These are phyloP conservation scores for Neoboletus magnificus DNA, from an alignment of 768 basidiomycete species.

Conservation along the genomic window DNA sequence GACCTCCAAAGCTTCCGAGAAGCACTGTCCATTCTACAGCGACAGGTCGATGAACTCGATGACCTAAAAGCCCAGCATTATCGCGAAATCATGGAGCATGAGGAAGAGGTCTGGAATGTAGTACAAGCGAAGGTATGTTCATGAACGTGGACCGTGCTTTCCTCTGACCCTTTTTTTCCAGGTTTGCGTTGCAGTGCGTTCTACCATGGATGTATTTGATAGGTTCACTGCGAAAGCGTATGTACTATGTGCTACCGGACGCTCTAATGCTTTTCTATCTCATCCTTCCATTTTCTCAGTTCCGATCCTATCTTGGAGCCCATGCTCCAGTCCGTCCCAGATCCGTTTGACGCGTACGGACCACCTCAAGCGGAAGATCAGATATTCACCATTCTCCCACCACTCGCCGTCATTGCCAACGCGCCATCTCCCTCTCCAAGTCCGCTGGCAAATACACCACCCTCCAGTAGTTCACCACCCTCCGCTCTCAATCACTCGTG, in stretches of 20 bases:
- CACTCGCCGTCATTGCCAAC: slow-evolving; percentile 72
- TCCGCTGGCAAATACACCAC: slow-evolving; percentile 49
- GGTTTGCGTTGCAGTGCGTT: slow-evolving; percentile 81
- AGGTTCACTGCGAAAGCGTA: slow-evolving; percentile 83
- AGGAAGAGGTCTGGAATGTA: slow-evolving; percentile 93
- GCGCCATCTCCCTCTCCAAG: slow-evolving; percentile 57
- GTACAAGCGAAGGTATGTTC: slow-evolving; percentile 74
- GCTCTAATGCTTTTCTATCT: slow-evolving; percentile 6
- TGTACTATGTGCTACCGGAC: slow-evolving; percentile 26
- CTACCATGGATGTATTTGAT: slow-evolving; percentile 91
- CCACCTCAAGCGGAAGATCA: slow-evolving; percentile 84
- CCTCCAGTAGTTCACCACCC: slow-evolving; percentile 34
- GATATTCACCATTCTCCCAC: slow-evolving; percentile 90
- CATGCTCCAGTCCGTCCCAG: slow-evolving; percentile 85
- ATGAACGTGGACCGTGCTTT: neutral
- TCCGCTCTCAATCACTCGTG: slow-evolving; percentile 43
- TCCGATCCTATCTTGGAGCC: slow-evolving; percentile 90
- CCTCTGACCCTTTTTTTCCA: slow-evolving; percentile 28
- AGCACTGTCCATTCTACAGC: slow-evolving; percentile 75
- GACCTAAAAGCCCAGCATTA: slow-evolving; percentile 83
- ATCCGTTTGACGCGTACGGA: slow-evolving; percentile 91
- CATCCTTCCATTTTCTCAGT: slow-evolving; percentile 34
- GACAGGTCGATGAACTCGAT: slow-evolving; percentile 90
- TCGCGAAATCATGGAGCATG: slow-evolving; percentile 84
- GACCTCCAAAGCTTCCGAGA: slow-evolving; percentile 88